phyloP scores from a whole-genome alignment of 306 rosid genomes.

The Chamaecrista fasciculata region DNA sequence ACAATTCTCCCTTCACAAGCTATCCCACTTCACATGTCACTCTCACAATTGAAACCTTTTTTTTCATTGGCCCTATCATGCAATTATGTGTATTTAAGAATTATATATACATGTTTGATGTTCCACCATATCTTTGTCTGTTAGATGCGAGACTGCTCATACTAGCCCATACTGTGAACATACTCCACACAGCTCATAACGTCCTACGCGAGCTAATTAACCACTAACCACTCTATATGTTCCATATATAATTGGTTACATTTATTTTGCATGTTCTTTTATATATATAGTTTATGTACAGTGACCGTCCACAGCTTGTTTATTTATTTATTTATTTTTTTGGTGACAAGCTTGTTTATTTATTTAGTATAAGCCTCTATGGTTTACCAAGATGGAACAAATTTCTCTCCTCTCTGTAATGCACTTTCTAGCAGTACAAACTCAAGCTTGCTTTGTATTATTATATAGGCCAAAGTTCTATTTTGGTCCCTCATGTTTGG shows the following conservation, averaged over 20 bases:
- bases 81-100: background rate
- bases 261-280: too few relatives aligned
- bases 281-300: too few relatives aligned
- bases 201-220: too few relatives aligned
- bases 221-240: too few relatives aligned
- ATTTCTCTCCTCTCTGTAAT: background rate
- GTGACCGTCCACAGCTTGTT: too few relatives aligned
- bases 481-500: too few relatives aligned
- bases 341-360: too few relatives aligned
- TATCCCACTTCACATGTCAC: background rate
- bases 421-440: background rate
- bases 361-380: background rate
- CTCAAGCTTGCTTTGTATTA: background rate
- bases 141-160: background rate
- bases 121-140: too few relatives aligned
- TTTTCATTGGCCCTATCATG: background rate
- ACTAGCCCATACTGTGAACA: background rate
- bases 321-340: too few relatives aligned
- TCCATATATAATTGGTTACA: too few relatives aligned
- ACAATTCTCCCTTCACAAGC: constrained; percentile 3
- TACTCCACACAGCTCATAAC: background rate
- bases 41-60: background rate
- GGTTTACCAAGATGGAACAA: background rate
- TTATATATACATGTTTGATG: too few relatives aligned
- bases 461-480: too few relatives aligned